A percentile compares a stretch with the other conserved stretches of the same genome.
Evolutionary conservation across 148 eudicot species (phyloP).

Genomic region (Rheum nobile): DNA sequence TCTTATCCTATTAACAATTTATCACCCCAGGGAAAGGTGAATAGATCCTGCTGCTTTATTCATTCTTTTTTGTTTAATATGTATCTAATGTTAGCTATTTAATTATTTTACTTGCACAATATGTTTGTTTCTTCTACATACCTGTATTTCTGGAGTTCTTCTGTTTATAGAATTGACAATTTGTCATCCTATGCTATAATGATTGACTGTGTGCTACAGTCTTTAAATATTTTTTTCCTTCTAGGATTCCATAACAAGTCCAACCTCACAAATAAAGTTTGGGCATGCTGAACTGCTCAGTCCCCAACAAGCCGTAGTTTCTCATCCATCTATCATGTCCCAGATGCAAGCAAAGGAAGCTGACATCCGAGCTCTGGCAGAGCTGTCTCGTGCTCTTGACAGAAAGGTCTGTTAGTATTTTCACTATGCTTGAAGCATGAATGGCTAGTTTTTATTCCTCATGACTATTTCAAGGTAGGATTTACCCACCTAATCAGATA

Average conservation of each 20-base stretch:
- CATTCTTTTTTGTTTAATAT: neutral
- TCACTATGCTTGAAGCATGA: conserved; percentile 4
- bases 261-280: conserved; percentile 29
- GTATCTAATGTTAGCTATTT: neutral
- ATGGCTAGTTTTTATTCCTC: neutral
- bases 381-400: conserved; percentile 76
- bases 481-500: neutral
- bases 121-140: neutral
- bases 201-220: neutral
- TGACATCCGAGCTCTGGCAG: conserved; percentile 84
- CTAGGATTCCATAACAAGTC: conserved; percentile 41
- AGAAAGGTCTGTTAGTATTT: conserved; percentile 46
- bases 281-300: conserved; percentile 28
- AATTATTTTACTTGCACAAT: neutral
- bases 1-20: conserved; percentile 30
- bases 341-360: conserved; percentile 87
- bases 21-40: conserved; percentile 55
- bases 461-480: neutral
- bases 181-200: neutral
- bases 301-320: conserved; percentile 36
- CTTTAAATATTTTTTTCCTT: conserved; percentile 5
- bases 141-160: neutral
- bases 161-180: neutral
- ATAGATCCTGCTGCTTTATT: conserved; percentile 12
- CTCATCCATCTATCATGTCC: conserved; percentile 44